A percentile compares a stretch with the other conserved stretches of the same genome.
Evolutionary conservation across 805 yeast species (phyloP).

Genomic region (Starmerella apis): DNA sequence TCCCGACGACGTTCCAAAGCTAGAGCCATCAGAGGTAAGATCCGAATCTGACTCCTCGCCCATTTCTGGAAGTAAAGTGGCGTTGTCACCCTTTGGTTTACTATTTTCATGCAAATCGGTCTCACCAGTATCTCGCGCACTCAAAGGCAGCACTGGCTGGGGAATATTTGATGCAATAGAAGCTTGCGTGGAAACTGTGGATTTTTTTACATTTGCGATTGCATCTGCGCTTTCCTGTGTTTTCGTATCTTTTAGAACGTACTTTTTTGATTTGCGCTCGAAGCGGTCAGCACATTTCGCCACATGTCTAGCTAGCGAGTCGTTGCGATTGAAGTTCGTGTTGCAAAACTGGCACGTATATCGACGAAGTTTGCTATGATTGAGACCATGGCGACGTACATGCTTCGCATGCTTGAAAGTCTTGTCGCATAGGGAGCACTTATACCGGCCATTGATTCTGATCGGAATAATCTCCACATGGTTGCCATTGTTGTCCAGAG

Average conservation of each 20-base stretch:
- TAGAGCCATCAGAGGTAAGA: not conserved
- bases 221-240: not conserved
- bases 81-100: not conserved
- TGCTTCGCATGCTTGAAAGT: conserved; percentile 23
- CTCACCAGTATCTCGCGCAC: not conserved
- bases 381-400: conserved; percentile 22
- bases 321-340: conserved; percentile 19
- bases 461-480: conserved; percentile 8
- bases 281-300: conserved; percentile 8
- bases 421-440: conserved; percentile 20
- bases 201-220: not conserved
- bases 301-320: conserved; percentile 18
- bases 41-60: conserved; percentile 1
- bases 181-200: not conserved
- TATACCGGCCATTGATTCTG: conserved; percentile 15
- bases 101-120: not conserved
- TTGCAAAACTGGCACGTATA: conserved; percentile 16
- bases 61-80: not conserved
- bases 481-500: not conserved
- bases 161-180: not conserved
- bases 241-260: not conserved
- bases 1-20: conserved; percentile 3
- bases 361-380: conserved; percentile 18
- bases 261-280: not conserved
- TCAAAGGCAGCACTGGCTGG: not conserved